These are phyloP conservation scores for Pisolithus microcarpus DNA, from an alignment of 768 basidiomycete genomes.

Conservation along the genomic window DNA sequence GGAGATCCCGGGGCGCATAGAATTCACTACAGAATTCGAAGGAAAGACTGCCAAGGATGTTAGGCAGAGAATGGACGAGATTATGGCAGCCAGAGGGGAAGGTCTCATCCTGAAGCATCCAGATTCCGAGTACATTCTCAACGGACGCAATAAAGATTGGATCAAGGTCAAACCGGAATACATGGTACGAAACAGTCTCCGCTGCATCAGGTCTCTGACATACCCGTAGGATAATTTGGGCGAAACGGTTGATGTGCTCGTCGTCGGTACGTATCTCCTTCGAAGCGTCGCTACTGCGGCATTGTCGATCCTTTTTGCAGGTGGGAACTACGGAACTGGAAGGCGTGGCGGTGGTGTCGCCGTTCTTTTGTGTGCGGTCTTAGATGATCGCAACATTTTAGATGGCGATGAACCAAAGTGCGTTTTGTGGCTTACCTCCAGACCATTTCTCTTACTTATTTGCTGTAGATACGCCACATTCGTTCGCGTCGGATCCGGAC, in stretches of 20 bases:
- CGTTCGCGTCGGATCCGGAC: constrained; percentile 83
- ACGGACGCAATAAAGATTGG: constrained; percentile 88
- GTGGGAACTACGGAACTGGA: constrained; percentile 83
- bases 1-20: constrained; percentile 70
- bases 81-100: constrained; percentile 84
- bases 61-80: constrained; percentile 66
- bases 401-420: constrained; percentile 61
- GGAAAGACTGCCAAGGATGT: constrained; percentile 82
- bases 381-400: constrained; percentile 58
- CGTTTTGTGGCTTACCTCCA: constrained; percentile 7
- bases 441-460: not conserved
- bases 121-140: constrained; percentile 70
- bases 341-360: constrained; percentile 85
- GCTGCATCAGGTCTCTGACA: not conserved
- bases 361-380: constrained; percentile 80
- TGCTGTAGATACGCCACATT: constrained; percentile 71
- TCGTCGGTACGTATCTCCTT: constrained; percentile 55
- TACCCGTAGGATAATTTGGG: constrained; percentile 72
- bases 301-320: constrained; percentile 30
- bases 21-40: constrained; percentile 64
- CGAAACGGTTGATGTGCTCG: constrained; percentile 87
- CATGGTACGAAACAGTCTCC: constrained; percentile 44
- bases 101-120: constrained; percentile 91
- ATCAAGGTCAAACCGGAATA: constrained; percentile 92
- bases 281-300: not conserved